phyloP scores from a whole-genome alignment of 208 protist genomes.

The Phytomonas francai region DNA sequence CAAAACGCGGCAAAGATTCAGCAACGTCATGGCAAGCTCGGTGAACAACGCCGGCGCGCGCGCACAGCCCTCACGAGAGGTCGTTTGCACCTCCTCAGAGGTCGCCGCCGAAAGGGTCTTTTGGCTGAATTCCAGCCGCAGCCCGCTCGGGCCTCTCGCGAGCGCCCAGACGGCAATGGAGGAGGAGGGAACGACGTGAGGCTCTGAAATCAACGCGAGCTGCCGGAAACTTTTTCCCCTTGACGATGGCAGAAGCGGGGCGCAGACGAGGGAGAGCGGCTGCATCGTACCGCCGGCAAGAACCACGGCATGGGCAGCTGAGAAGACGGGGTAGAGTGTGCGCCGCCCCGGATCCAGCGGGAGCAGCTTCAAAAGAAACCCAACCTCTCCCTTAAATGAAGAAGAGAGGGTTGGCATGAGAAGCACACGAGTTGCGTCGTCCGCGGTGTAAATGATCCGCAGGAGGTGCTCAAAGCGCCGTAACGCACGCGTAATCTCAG shows the following conservation, averaged over 20 bases:
- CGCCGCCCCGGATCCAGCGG: slow-evolving; percentile 61
- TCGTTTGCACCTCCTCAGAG: slow-evolving; percentile 7
- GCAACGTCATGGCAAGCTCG: slow-evolving; percentile 63
- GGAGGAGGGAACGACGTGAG: slow-evolving; percentile 79
- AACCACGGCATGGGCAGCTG: slow-evolving; percentile 51
- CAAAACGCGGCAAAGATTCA: slow-evolving; percentile 85
- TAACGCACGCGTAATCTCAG: slow-evolving; percentile 12
- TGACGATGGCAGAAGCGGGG: slow-evolving; percentile 38
- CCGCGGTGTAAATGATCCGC: slow-evolving; percentile 18
- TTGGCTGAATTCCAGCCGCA: slow-evolving; percentile 49
- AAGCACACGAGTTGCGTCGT: slow-evolving; percentile 20
- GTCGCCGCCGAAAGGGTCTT: neutral
- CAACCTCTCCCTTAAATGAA: neutral
- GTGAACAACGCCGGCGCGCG: no score
- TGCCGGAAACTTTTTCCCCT: neutral
- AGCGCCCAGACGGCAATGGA: slow-evolving; percentile 70
- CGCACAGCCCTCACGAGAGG: no score
- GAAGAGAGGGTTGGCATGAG: neutral
- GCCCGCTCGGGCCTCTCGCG: slow-evolving; percentile 43
- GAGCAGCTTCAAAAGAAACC: slow-evolving; percentile 29
- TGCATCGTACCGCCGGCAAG: slow-evolving; percentile 92
- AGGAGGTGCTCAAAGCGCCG: slow-evolving; percentile 25
- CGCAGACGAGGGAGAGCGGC: slow-evolving; percentile 73
- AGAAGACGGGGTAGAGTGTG: slow-evolving; percentile 47
- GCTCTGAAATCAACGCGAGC: slow-evolving; percentile 46